Conservation (phyloP, 345 rosid species). For the Populus pruinosa region DNA sequence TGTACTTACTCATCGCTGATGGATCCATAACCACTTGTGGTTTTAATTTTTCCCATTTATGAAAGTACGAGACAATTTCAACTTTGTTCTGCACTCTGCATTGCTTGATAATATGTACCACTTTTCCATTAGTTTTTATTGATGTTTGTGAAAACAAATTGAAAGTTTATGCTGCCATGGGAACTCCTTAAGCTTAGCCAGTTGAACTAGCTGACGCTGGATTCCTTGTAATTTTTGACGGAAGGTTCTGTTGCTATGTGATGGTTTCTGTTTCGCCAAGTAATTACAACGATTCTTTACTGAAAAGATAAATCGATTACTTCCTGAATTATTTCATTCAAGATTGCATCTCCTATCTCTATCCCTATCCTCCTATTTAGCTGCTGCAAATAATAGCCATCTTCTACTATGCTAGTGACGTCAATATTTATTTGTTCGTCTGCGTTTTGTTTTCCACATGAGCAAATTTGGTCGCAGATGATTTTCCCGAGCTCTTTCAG, state of each 20-base stretch:
- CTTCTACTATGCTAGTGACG: slow-evolving; percentile 15
- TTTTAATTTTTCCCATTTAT: too few species aligned
- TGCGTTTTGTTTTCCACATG: slow-evolving; percentile 17
- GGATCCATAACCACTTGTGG: neutral
- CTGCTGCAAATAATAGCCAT: slow-evolving; percentile 18
- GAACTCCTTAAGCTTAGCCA: neutral
- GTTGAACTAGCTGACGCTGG: neutral
- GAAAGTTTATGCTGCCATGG: neutral
- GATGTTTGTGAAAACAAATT: neutral
- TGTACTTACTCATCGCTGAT: neutral
- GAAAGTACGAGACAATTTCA: neutral
- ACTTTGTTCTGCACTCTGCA: neutral
- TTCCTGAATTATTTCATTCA: slow-evolving; percentile 24
- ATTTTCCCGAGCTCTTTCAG: slow-evolving; percentile 22
- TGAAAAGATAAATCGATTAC: slow-evolving; percentile 2
- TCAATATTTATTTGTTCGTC: slow-evolving; percentile 5
- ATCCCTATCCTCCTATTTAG: slow-evolving; percentile 19
- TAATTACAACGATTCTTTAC: neutral
- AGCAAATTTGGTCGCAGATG: slow-evolving; percentile 7
- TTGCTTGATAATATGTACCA: neutral
- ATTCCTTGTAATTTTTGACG: neutral
- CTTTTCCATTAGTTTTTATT: neutral
- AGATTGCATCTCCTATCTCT: slow-evolving; percentile 29
- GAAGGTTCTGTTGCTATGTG: neutral
- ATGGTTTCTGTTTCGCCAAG: neutral